Conservation (phyloP, 176 grass and related monocot genomes). For the Hordeum vulgare region MorexV3_pseudomolecules_assembly NC_058524.1:34110836-34111335, state of each 20-base stretch:
- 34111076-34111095: not conserved
- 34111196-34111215: constrained; percentile 62
- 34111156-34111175: too few species aligned
- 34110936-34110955: not conserved
- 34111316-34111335: too few species aligned
- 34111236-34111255: constrained; percentile 41
- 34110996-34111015: not conserved
- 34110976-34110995: too few species aligned
- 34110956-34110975: not conserved
- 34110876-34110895: not conserved
- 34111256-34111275: too few species aligned
- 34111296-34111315: too few species aligned
- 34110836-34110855: too few species aligned
- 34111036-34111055: not conserved
- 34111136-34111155: not conserved
- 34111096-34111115: not conserved
- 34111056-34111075: not conserved
- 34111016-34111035: not conserved
- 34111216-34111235: constrained; percentile 30
- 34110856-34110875: not conserved
- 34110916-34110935: not conserved
- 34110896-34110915: not conserved
- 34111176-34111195: constrained; percentile 36
- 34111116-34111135: not conserved
- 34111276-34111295: too few species aligned